Base-by-base conservation (phyloP, 2,329 filamentous ascomycete genomes). In the Nemania sp. region DNA sequence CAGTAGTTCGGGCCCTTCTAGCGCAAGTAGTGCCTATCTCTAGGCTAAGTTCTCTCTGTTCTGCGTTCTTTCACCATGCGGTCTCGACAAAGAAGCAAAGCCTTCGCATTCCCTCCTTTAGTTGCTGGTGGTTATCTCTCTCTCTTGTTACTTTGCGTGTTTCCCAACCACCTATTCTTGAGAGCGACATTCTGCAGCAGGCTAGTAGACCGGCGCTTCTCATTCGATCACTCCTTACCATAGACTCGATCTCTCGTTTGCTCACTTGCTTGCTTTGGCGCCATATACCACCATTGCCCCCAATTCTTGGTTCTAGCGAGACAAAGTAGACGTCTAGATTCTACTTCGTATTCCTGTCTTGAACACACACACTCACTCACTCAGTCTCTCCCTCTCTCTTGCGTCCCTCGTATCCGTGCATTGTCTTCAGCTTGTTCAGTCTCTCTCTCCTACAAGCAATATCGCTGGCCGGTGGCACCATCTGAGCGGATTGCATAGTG, bases 131-230 rank as follows among this genome's bases (percentile, higher is more conserved):
- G 9, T 37, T 11, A n/a, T 26, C 43, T 4, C 12, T 19, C 11
- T 34, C 17, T 39, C 6, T 30, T 22, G 20, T 17, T 42, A 22
- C 11, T 46, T 42, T 23, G 24, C 36, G 14, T 48, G 37, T 6
- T 23, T 49, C 42, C 17, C 47, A 34, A 17, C 44, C 47, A 40
- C 28, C 37, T n/a, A 28, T 44, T 28, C 22, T 42, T 39, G n/a
- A 41, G 15, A 31, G 3, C 14, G 22, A 42, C 33, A 19, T 26
- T 44, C 42, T 54, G 31, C 51, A 51, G 42, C 51, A 43, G 50
- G 50, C 54, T 54, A 26, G 53, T 54, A 41, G 46, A 54, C 45
- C 34, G 46, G 51, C 51, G 33, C 39, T 54, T 54, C 46, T 19
- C 47, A 26, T 44, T 37, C 46, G 20, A 46, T 45, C 41, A 26